Base-by-base conservation (phyloP, 2,329 filamentous ascomycete genomes). In the Coniochaeta sp. region DNA sequence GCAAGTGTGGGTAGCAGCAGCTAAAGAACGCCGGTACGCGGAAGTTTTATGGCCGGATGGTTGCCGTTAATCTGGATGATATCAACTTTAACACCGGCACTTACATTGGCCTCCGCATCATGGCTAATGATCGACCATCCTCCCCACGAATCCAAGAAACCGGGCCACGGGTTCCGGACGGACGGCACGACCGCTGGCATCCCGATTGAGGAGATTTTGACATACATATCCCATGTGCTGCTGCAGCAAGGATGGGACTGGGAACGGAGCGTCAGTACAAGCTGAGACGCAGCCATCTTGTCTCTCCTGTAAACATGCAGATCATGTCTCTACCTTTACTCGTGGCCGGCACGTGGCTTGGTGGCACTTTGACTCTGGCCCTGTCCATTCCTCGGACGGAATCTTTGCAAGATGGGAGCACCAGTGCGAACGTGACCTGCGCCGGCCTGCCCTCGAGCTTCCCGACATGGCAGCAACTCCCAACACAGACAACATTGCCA, bases 401-500 rank as follows among this genome's bases (percentile, higher is more conserved):
- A 14, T 18, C 38, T 42, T 22, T 42, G 20, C 38, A 18, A 42
- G 22, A n/a, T 13, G 26, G 38, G 38, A 24, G 38, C 20, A 42
- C 10, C 10, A 42, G 22, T 26, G 38, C 28, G 28, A 49, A 49
- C 31, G 22, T 35, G 20, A 49, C 47, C 47, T 66, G 62, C 54
- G 42, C 61, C 6, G 45, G 61, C 14, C 31, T 64, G 27, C 63
- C 63, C 3, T 61, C 60, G 22, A 61, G 62, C 1, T 62, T 57
- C 51, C 69, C 70, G 24, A 67, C 65, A 1, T 71, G 61, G 59
- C 58, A 66, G 20, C 58, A 67, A 16, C 61, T 69, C 6, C 69
- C 70, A 0, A 55, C 55, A 2, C 69, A 71, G 53, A 63, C 65
- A 9, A 67, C 67, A 6, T 53, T 75, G 48, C 73, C 73, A 0